These are phyloP conservation scores for Fusarium miscanthi DNA, from an alignment of 2,329 filamentous ascomycete species.

Conservation along the genomic window DNA sequence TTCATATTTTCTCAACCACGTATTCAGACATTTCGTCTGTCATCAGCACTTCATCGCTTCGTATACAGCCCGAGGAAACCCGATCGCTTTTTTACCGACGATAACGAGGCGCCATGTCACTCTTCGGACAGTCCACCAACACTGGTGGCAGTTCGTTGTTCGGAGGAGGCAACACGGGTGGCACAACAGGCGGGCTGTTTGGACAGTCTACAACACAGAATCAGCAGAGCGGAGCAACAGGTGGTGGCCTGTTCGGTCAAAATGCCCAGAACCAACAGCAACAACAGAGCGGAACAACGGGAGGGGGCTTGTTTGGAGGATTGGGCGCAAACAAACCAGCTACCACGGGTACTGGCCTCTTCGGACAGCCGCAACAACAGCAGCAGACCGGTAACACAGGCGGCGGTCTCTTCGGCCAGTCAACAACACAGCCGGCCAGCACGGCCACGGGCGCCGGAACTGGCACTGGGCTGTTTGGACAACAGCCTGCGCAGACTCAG, in stretches of 20 bases:
- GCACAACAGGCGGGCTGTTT: constrained; percentile 47
- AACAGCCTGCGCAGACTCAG: constrained; percentile 39
- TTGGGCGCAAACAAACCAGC: constrained; percentile 41
- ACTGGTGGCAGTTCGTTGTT: constrained; percentile 41
- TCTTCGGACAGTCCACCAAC: constrained; percentile 50
- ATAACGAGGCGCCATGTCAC: constrained; percentile 46
- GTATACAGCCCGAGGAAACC: not conserved
- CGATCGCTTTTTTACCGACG: not conserved
- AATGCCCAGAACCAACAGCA: constrained; percentile 38
- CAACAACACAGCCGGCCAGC: constrained; percentile 29
- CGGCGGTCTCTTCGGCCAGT: constrained; percentile 45
- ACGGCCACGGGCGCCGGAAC: constrained; percentile 35
- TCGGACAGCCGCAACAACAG: constrained; percentile 38
- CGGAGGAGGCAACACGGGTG: constrained; percentile 42
- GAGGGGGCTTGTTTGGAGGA: constrained; percentile 50
- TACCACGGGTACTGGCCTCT: constrained; percentile 39
- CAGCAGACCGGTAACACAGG: constrained; percentile 38
- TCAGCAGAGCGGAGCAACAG: constrained; percentile 37
- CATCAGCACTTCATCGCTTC: constrained; percentile 9
- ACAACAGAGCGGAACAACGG: constrained; percentile 36
- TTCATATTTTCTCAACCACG: constrained; percentile 28
- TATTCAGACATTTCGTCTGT: constrained; percentile 27
- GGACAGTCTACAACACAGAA: constrained; percentile 45
- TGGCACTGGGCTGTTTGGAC: constrained; percentile 44
- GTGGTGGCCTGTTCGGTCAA: constrained; percentile 45